phyloP scores from a whole-genome alignment of 164 flowering plant species.

The Vitis labrusca region DNA sequence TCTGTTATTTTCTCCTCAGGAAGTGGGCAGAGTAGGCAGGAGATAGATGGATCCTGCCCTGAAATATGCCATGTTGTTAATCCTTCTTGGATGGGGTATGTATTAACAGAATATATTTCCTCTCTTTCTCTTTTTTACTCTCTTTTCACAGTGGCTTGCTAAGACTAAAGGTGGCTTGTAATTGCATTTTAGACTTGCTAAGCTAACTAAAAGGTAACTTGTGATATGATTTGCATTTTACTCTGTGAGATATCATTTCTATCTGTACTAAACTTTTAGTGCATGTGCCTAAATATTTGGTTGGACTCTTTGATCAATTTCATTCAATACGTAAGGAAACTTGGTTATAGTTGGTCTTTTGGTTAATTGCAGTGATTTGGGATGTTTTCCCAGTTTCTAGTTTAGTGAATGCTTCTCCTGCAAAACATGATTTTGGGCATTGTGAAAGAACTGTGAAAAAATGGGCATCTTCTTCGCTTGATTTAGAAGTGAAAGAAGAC shows the following conservation, averaged over 20 bases:
- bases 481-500: conserved; percentile 49
- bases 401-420: conserved; percentile 22
- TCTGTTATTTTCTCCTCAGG: conserved; percentile 6
- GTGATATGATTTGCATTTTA: no score
- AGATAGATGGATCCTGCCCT: conserved; percentile 38
- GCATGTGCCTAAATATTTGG: no score
- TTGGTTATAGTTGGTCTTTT: neutral
- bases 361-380: neutral
- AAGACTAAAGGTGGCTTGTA: no score
- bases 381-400: conserved; percentile 27
- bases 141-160: neutral
- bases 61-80: conserved; percentile 22
- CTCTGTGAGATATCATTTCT: no score
- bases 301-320: neutral
- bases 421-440: conserved; percentile 43
- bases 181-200: no score
- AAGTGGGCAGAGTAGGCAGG: conserved; percentile 15
- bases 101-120: neutral
- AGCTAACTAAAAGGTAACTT: no score
- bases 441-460: conserved; percentile 66
- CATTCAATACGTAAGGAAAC: no score
- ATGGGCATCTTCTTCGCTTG: conserved; percentile 72
- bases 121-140: neutral
- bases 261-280: no score
- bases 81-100: conserved; percentile 47